phyloP scores from a whole-genome alignment of 2,329 filamentous ascomycete genomes.

The Penicillium sp. region DNA sequence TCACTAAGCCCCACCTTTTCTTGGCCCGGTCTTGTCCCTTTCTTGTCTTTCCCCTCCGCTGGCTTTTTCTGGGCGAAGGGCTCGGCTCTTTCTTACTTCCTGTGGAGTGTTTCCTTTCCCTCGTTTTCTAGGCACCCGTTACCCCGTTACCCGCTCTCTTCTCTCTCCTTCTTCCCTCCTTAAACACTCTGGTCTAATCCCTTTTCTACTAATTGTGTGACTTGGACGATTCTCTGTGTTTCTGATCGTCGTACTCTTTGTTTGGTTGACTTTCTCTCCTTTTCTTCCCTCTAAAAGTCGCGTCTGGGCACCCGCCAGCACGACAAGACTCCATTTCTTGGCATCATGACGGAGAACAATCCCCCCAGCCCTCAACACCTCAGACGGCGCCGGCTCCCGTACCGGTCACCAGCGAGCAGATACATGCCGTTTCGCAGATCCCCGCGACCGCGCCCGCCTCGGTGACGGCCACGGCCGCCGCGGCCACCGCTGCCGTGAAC shows the following conservation, averaged over 20 bases:
- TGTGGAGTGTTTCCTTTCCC: conserved; percentile 1
- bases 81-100: conserved; percentile 23
- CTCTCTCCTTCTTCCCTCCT: not conserved
- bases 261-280: conserved; percentile 1
- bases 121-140: conserved; percentile 2
- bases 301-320: conserved; percentile 28
- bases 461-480: conserved; percentile 34
- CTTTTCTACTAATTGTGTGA: not conserved
- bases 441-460: conserved; percentile 27
- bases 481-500: conserved; percentile 36
- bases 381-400: conserved; percentile 24
- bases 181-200: not conserved
- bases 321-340: conserved; percentile 37
- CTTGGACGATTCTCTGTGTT: not conserved
- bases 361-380: conserved; percentile 25
- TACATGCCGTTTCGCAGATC: conserved; percentile 21
- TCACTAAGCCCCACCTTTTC: too few relatives aligned
- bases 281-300: conserved; percentile 9
- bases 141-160: too few relatives aligned
- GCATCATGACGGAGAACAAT: conserved; percentile 39
- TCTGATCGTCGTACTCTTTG: not conserved
- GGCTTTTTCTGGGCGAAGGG: conserved; percentile 29
- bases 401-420: conserved; percentile 23
- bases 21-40: conserved; percentile 24
- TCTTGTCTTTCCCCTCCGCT: conserved; percentile 26